These are phyloP conservation scores for Cladosporium sp. DNA, from an alignment of 2,329 filamentous ascomycete species.

Conservation along the genomic window DNA sequence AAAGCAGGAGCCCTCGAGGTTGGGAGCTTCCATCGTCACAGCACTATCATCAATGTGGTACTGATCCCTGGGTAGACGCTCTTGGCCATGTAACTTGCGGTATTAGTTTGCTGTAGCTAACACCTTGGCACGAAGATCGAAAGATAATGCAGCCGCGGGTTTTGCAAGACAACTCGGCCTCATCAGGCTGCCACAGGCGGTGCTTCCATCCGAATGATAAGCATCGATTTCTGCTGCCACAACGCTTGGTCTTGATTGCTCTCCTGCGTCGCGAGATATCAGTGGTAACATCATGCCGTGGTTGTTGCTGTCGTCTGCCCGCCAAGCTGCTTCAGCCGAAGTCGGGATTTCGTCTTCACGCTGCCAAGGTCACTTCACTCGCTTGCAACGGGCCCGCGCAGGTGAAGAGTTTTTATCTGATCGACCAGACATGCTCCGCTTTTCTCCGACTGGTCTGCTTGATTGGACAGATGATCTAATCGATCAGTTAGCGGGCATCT, in stretches of 20 bases:
- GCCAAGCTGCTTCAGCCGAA: no score
- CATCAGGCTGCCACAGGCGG: neutral
- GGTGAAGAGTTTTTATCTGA: slow-evolving; percentile 17
- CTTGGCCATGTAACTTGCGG: slow-evolving; percentile 10
- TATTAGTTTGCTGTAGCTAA: neutral
- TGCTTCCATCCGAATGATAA: neutral
- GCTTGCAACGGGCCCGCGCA: slow-evolving; percentile 11
- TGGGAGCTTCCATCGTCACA: neutral
- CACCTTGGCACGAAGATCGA: slow-evolving; percentile 2
- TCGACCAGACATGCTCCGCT: neutral
- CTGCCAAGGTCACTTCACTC: slow-evolving; percentile 10
- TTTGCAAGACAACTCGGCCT: neutral
- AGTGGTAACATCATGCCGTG: neutral
- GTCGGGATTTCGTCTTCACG: slow-evolving; percentile 1
- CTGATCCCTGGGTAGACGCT: slow-evolving; percentile 4
- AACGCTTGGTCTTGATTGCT: neutral
- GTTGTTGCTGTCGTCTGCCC: no score
- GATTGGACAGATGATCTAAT: slow-evolving; percentile 20
- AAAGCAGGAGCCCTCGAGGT: slow-evolving; percentile 8
- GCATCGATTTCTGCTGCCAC: neutral
- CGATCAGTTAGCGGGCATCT: slow-evolving; percentile 12
- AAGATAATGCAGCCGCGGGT: neutral
- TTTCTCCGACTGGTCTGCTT: neutral
- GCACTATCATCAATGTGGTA: slow-evolving; percentile 5
- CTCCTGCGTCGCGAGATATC: neutral